Percentiles rank a stretch among this genome's conserved stretches.
These are phyloP conservation scores for Volvox africanus DNA, from an alignment of 139 green algal genomes.

Conservation along the genomic window DNA sequence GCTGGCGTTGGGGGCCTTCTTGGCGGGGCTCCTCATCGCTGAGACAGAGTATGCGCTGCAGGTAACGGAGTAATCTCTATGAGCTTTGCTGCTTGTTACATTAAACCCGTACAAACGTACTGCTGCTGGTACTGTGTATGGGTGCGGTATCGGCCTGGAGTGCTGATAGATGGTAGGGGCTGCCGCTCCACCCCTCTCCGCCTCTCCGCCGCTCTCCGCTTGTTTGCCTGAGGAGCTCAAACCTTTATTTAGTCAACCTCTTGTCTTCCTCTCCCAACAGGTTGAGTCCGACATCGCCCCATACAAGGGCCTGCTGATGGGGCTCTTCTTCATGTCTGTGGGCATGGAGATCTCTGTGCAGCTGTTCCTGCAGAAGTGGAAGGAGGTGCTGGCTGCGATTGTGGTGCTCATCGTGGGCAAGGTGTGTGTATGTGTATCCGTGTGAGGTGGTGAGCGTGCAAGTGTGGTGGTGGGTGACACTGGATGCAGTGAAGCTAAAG, in stretches of 20 bases:
- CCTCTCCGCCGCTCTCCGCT: too few relatives aligned
- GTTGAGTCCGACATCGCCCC: constrained; percentile 98
- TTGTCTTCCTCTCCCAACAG: constrained; percentile 52
- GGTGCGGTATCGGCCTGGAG: background rate
- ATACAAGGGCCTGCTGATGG: constrained; percentile 98
- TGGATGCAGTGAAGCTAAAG: too few relatives aligned
- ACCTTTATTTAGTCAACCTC: background rate
- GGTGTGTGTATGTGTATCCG: background rate
- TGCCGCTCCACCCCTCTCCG: background rate
- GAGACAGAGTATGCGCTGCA: constrained; percentile 99
- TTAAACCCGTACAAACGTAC: too few relatives aligned
- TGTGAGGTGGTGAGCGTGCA: too few relatives aligned
- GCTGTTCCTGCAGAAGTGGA: constrained; percentile 64
- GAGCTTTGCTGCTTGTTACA: too few relatives aligned
- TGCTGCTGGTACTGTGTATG: background rate
- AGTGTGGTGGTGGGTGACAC: too few relatives aligned
- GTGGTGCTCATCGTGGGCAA: constrained; percentile 87
- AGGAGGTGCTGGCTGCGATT: constrained; percentile 82
- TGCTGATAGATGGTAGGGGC: background rate
- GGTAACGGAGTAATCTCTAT: too few relatives aligned
- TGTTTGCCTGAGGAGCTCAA: background rate
- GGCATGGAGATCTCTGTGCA: constrained; percentile 81
- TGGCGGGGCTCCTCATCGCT: constrained; percentile 96
- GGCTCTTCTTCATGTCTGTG: constrained; percentile 99
- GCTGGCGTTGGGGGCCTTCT: constrained; percentile 97